phyloP scores from a whole-genome alignment of 2,329 filamentous ascomycete genomes.

The Gyromitra esculenta region DNA sequence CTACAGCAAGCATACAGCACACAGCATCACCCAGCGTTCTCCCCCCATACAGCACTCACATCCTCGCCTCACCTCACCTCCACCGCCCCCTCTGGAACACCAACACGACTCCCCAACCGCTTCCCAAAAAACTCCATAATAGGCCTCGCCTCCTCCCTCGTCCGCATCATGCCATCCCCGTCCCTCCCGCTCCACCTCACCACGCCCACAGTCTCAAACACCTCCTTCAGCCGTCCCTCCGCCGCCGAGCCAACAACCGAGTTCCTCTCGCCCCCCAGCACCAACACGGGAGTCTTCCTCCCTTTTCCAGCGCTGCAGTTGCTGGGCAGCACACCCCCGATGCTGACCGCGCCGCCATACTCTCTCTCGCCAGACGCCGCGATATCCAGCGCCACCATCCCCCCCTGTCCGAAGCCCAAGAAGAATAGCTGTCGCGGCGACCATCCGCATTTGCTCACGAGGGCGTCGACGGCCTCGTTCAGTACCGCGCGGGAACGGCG shows the following conservation, averaged over 20 bases:
- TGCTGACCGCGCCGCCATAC: constrained; percentile 54
- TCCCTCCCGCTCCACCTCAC: constrained; percentile 53
- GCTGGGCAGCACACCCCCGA: constrained; percentile 52
- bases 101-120: constrained; percentile 68
- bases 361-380: constrained; percentile 59
- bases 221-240: constrained; percentile 47
- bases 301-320: constrained; percentile 41
- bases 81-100: constrained; percentile 66
- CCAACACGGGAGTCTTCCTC: constrained; percentile 53
- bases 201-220: constrained; percentile 52
- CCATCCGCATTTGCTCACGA: constrained; percentile 66
- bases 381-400: constrained; percentile 65
- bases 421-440: constrained; percentile 65
- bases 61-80: constrained; percentile 60
- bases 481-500: constrained; percentile 62
- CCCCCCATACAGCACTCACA: neutral
- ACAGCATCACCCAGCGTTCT: too few species aligned
- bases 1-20: too few species aligned
- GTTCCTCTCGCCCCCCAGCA: constrained; percentile 52
- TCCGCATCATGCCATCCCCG: constrained; percentile 56
- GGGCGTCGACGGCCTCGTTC: constrained; percentile 62
- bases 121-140: constrained; percentile 68
- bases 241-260: constrained; percentile 43
- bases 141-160: constrained; percentile 52
- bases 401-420: constrained; percentile 69